These are phyloP conservation scores for Citrullus amarus DNA, from an alignment of 306 rosid species.

Conservation along the genomic window DNA sequence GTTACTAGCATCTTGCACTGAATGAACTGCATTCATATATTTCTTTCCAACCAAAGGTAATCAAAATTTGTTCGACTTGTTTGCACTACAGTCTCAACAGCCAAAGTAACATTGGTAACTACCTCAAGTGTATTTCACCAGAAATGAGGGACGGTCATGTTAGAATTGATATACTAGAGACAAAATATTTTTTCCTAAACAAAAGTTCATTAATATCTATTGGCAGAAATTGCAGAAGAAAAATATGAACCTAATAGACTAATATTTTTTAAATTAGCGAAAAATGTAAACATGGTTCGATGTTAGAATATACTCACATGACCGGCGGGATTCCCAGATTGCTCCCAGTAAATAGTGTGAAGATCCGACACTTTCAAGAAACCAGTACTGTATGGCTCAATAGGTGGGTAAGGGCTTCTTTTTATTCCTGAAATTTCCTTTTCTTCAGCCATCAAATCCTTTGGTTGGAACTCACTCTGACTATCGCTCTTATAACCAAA, in stretches of 20 bases:
- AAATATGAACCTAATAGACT: background rate
- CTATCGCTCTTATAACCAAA: constrained; percentile 26
- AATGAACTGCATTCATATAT: background rate
- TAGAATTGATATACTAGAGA: background rate
- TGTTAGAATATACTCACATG: constrained; percentile 45
- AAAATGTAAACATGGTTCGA: background rate
- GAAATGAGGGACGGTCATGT: background rate
- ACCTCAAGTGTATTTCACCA: background rate
- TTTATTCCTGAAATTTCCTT: constrained; percentile 30
- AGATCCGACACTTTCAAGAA: constrained; percentile 68
- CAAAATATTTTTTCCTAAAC: background rate
- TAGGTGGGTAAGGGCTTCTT: constrained; percentile 37
- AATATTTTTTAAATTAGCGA: background rate
- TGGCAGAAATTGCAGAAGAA: background rate
- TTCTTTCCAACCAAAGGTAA: background rate
- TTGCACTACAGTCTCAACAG: background rate
- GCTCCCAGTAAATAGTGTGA: constrained; percentile 83
- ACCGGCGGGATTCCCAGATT: constrained; percentile 76
- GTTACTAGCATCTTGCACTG: background rate
- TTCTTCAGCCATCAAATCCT: constrained; percentile 44
- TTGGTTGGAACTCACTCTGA: constrained; percentile 20
- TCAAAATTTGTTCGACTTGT: background rate
- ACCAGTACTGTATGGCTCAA: constrained; percentile 60
- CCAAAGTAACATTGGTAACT: background rate
- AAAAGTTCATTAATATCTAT: background rate